Conservation (phyloP, 805 yeast species). For the Yarrowia yakushimensis region DNA sequence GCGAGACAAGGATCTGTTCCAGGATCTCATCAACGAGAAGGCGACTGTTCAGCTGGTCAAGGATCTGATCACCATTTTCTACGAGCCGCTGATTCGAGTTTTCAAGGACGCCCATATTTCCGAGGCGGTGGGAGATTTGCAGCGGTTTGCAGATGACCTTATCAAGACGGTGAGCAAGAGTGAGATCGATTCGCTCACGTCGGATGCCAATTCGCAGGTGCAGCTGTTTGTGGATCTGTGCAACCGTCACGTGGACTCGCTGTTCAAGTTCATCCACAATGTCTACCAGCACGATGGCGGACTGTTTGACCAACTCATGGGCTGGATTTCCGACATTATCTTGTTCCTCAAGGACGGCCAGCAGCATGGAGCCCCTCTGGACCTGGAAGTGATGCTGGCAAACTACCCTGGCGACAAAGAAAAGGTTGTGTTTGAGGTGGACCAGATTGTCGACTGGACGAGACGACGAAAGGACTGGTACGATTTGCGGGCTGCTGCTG, state of each 20-base stretch:
- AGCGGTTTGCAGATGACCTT: slow-evolving; percentile 64
- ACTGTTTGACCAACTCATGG: slow-evolving; percentile 65
- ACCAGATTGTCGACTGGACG: slow-evolving; percentile 40
- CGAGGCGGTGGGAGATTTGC: slow-evolving; percentile 60
- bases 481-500: background rate
- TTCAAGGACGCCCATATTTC: slow-evolving; percentile 66
- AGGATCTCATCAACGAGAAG: slow-evolving; percentile 80
- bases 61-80: slow-evolving; percentile 66
- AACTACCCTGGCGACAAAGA: slow-evolving; percentile 37
- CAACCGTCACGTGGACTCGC: slow-evolving; percentile 65
- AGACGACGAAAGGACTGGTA: slow-evolving; percentile 29
- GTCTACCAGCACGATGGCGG: slow-evolving; percentile 76
- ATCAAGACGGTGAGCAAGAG: slow-evolving; percentile 52
- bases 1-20: slow-evolving; percentile 71
- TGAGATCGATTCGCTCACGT: slow-evolving; percentile 49
- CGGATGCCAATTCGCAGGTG: slow-evolving; percentile 61
- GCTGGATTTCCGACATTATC: slow-evolving; percentile 70
- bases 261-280: slow-evolving; percentile 74
- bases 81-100: slow-evolving; percentile 67
- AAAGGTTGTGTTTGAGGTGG: slow-evolving; percentile 42
- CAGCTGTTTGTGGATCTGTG: slow-evolving; percentile 61
- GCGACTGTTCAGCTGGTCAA: slow-evolving; percentile 72
- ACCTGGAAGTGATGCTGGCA: slow-evolving; percentile 42
- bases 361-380: slow-evolving; percentile 43
- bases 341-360: slow-evolving; percentile 60